These are phyloP conservation scores for Podosphaera fusca DNA, from an alignment of 2,329 filamentous ascomycete genomes.

Conservation along the genomic window DNA sequence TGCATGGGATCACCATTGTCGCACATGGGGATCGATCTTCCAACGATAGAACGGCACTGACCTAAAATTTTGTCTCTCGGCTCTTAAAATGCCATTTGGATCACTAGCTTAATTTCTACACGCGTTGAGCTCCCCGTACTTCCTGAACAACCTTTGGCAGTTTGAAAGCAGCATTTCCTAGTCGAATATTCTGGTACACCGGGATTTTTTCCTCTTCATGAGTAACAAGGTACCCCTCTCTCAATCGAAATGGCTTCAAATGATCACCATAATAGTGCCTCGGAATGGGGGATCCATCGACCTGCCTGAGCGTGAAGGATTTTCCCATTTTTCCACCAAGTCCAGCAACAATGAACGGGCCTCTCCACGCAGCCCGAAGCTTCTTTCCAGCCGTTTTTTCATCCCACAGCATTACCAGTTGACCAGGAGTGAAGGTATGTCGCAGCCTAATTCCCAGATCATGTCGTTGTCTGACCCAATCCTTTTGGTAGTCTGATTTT, in stretches of 20 bases:
- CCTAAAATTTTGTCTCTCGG: too few species aligned
- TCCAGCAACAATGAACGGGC: too few species aligned
- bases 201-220: neutral
- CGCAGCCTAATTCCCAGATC: neutral
- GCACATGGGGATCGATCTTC: too few species aligned
- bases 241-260: neutral
- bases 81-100: too few species aligned
- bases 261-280: neutral
- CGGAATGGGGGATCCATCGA: neutral
- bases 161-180: neutral
- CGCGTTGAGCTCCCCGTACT: neutral
- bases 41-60: too few species aligned
- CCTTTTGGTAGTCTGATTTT: neutral
- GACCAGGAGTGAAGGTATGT: neutral
- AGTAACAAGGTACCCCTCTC: constrained; percentile 1
- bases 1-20: neutral
- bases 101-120: neutral
- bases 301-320: neutral
- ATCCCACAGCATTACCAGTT: too few species aligned
- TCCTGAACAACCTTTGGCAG: neutral
- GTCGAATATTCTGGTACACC: neutral
- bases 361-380: too few species aligned
- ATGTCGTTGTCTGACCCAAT: neutral
- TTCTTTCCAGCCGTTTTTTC: too few species aligned
- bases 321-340: neutral